Percentiles rank a stretch among this genome's conserved stretches.
Conservation (phyloP, 2,329 filamentous ascomycete genomes). For the Fusarium vanettenii region DNA sequence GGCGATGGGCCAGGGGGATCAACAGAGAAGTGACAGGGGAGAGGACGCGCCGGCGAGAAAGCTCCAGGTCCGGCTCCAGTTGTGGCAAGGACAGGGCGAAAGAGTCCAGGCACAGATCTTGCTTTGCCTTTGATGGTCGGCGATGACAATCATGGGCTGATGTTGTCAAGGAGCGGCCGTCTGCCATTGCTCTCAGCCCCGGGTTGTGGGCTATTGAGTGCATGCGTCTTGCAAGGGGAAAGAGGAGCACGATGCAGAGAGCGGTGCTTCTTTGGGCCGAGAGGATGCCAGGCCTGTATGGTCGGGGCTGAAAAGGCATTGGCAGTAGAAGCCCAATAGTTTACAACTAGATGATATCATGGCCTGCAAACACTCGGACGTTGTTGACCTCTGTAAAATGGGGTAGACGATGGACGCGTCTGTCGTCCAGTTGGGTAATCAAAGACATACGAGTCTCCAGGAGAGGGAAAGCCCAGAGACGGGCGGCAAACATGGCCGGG, state of each 20-base stretch:
- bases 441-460: not conserved
- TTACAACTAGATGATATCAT: not conserved
- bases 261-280: not conserved
- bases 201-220: not conserved
- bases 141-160: not conserved
- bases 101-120: not conserved
- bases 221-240: not conserved
- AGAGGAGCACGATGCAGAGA: not conserved
- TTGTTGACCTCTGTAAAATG: not conserved
- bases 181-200: not conserved
- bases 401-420: not conserved
- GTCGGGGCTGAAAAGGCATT: not conserved
- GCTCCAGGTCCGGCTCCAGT: constrained; percentile 11
- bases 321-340: not conserved
- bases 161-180: not conserved
- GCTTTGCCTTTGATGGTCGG: not conserved
- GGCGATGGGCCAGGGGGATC: not conserved
- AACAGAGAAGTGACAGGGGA: not conserved
- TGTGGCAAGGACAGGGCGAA: constrained; percentile 21
- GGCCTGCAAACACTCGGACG: not conserved
- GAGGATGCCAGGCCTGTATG: not conserved
- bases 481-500: not conserved
- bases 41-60: not conserved
- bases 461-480: not conserved
- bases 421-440: not conserved